Percentiles rank a stretch among this genome's conserved stretches.
phyloP scores from a whole-genome alignment of 345 rosid genomes.

The Populus alba region DNA sequence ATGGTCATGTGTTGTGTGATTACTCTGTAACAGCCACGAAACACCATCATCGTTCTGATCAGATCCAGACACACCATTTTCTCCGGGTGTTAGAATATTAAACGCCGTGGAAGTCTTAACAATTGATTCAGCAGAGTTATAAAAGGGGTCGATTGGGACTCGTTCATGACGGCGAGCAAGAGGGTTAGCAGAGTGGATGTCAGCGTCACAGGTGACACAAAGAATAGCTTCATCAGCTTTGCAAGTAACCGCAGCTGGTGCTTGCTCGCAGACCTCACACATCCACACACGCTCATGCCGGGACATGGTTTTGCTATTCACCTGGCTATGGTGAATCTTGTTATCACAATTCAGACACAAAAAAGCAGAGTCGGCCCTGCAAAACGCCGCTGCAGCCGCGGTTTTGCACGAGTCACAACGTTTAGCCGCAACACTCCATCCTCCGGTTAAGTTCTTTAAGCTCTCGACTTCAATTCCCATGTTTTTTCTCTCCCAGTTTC shows the following conservation, averaged over 20 bases:
- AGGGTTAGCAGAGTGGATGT: conserved; percentile 47
- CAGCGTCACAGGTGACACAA: conserved; percentile 40
- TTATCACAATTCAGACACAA: conserved; percentile 38
- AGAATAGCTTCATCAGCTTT: conserved; percentile 46
- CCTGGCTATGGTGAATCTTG: conserved; percentile 23
- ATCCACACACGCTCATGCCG: conserved; percentile 37
- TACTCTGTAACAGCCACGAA: conserved; percentile 27
- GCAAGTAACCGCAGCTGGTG: conserved; percentile 45
- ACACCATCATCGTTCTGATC: conserved; percentile 12
- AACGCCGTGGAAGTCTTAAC: conserved; percentile 16
- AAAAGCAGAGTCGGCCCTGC: conserved; percentile 37
- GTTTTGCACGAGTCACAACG: conserved; percentile 43
- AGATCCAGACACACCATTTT: background rate
- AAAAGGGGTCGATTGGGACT: conserved; percentile 38
- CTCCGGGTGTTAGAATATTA: conserved; percentile 8
- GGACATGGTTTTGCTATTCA: conserved; percentile 12
- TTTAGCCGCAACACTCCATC: conserved; percentile 20
- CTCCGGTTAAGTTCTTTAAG: conserved; percentile 13
- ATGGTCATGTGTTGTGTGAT: background rate
- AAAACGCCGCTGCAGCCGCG: conserved; percentile 30
- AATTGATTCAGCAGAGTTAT: conserved; percentile 21
- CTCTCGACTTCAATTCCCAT: conserved; percentile 18
- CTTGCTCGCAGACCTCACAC: conserved; percentile 48
- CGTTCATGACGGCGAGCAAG: conserved; percentile 44
- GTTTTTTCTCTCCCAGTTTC: background rate